These are phyloP conservation scores for Geosmithia morbida DNA, from an alignment of 2,329 filamentous ascomycete species.

Conservation along the genomic window DNA sequence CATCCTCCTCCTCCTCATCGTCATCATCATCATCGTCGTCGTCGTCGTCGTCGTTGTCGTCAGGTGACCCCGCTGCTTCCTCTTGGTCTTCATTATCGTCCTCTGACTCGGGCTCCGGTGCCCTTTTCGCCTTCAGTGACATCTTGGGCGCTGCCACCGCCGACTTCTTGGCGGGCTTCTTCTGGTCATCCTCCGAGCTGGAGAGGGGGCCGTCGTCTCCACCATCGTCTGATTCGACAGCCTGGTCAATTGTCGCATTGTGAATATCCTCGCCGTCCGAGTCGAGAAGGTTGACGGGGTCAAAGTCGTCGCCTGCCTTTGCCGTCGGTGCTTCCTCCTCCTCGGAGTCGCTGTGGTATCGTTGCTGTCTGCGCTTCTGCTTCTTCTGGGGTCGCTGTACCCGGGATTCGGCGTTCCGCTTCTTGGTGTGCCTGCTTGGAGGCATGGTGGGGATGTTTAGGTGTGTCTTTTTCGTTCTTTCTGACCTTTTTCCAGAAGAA, in stretches of 20 bases:
- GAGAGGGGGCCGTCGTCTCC: slow-evolving; percentile 19
- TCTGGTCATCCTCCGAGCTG: slow-evolving; percentile 20
- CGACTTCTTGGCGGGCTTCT: background rate
- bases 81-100: slow-evolving; percentile 10
- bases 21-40: slow-evolving; percentile 19
- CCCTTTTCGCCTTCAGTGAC: slow-evolving; percentile 11
- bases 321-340: slow-evolving; percentile 7
- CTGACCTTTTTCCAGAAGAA: slow-evolving; percentile 1
- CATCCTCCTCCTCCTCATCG: slow-evolving; percentile 20
- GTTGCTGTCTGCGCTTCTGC: slow-evolving; percentile 29
- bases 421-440: slow-evolving; percentile 14
- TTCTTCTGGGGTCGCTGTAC: slow-evolving; percentile 32
- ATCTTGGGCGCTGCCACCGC: slow-evolving; percentile 6
- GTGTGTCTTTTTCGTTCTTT: slow-evolving; percentile 1
- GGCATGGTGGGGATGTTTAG: slow-evolving; percentile 3
- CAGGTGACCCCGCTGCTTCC: slow-evolving; percentile 16
- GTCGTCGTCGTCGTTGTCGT: slow-evolving; percentile 13
- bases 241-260: slow-evolving; percentile 30
- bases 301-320: slow-evolving; percentile 19
- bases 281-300: slow-evolving; percentile 38
- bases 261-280: slow-evolving; percentile 40
- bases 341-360: slow-evolving; percentile 40
- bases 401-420: slow-evolving; percentile 14
- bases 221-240: slow-evolving; percentile 16
- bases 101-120: slow-evolving; percentile 9